Base-by-base conservation (phyloP, 2,329 filamentous ascomycete species). In the Penicillium sp. region DNA sequence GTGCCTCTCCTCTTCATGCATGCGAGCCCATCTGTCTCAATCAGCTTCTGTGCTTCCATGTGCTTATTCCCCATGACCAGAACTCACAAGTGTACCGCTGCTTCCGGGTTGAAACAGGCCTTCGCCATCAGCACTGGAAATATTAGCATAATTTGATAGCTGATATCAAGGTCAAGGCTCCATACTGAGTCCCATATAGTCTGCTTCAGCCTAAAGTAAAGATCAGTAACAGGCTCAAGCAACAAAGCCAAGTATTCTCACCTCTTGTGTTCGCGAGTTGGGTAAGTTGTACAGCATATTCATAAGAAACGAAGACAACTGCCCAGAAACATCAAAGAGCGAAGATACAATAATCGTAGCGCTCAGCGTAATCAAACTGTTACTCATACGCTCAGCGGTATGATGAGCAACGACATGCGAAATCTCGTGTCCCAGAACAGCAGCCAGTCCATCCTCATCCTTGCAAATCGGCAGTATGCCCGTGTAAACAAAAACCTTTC, bases 401-500 rank as follows among this genome's bases (percentile, higher is more conserved):
- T 85, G 82, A 51, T 80, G 79, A 2, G 82, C 82, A 2, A 84
- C 77, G n/a, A 85, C 83, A 66, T 87, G 85, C 2, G 83, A 83
- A 62, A 87, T 86, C 64, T 87, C 85, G 65, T 87, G 85, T 0
- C 82, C 83, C 16, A 87, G 66, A 0, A 87, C 83, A 1, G 84
- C 82, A 6, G 85, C 85, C 14, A 87, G 70, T 0, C 83, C 83
- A 61, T 85, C 79, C 34, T 86, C 83, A 40, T 79, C 77, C 43
- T 73, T 56, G 57, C 82, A 85, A 22, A 86, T 70, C 3, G 82
- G 80, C 13, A 87, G 63, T 9, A 87, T 85, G 2, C 85, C 85
- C 2, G 82, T 82, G 62, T 85, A 86, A 1, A 87, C 84, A 60
- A 87, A 87, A 1, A 87, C 84, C 61, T 86, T 86, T 5, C 84